phyloP scores from a whole-genome alignment of 2,329 filamentous ascomycete species.

The Colletotrichum sublineola region DNA sequence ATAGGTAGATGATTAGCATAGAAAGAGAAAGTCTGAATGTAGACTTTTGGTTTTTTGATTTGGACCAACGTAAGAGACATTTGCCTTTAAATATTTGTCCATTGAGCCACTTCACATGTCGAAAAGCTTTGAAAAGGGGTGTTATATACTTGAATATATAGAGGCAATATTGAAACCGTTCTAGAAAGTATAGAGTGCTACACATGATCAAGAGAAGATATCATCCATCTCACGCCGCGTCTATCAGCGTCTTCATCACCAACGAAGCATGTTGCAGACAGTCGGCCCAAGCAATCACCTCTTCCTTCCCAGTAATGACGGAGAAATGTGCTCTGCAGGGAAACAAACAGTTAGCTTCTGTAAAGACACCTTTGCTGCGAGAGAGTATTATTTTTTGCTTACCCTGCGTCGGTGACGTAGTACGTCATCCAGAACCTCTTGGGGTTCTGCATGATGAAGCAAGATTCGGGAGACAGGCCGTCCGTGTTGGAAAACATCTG shows the following conservation, averaged over 20 bases:
- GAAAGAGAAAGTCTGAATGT: no score
- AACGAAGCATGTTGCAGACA: constrained; percentile 7
- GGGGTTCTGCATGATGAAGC: constrained; percentile 18
- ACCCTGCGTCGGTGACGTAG: constrained; percentile 13
- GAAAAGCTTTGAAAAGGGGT: no score
- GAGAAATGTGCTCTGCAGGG: not conserved
- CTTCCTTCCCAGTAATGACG: constrained; percentile 3
- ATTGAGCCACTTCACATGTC: no score
- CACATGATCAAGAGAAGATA: not conserved
- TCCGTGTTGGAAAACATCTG: constrained; percentile 14
- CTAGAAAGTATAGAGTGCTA: not conserved
- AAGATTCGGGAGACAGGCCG: constrained; percentile 9
- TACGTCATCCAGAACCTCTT: constrained; percentile 16
- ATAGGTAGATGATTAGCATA: not conserved
- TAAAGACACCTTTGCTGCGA: no score
- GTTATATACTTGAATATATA: no score
- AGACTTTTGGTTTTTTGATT: no score
- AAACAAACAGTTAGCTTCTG: not conserved
- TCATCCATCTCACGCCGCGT: not conserved
- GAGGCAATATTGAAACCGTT: no score
- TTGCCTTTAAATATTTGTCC: no score
- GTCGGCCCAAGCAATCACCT: constrained; percentile 9
- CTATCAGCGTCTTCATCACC: constrained; percentile 9
- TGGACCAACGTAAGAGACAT: no score
- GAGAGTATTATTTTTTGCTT: not conserved